Evolutionary conservation across 2,329 filamentous ascomycete genomes (phyloP), one percentile per base, ranked within the genome.

Genomic region (Hypocreales sp.): DNA sequence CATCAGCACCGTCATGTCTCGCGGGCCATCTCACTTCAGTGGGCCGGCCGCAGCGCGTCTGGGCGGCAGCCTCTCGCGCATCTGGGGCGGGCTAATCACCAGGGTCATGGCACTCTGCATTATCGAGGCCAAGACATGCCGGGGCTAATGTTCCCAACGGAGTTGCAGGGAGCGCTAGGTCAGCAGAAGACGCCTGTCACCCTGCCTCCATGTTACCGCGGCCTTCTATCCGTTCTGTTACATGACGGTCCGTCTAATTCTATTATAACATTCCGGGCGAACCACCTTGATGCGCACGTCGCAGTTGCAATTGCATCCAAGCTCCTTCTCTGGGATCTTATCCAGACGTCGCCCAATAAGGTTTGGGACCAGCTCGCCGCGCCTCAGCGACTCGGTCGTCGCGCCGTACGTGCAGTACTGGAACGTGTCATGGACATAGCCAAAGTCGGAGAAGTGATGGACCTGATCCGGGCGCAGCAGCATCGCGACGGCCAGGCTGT

Each of bases 361-460:
- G 7, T 13, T 19, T 13, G 25, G 25, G 20, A 22, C 20, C 20
- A 21, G 20, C 20, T 27, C 20, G 20, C 25, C 25, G 10, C 25
- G 25, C 9, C 9, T n/a, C 25, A 27, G 25, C 4, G 13, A 19
- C 5, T 22, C 25, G 14, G 15, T 10, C n/a, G 25, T 27, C 20
- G 25, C 14, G 13, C 20, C 25, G 15, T 27, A 19, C 7, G 25
- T 20, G 18, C 20, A 17, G 15, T 22, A 27, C 25, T 27, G 25
- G 6, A 27, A 20, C 20, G 20, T 22, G 25, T 22, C 25, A 15
- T 27, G 25, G 9, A 16, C 15, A 15, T 27, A 27, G 14, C 25
- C 20, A 15, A 21, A 10, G 25, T 27, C 25, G 18, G 25, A 21
- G 10, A 27, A 27, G 25, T 27, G 25, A 13, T 27, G 25, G 5